Conservation (phyloP, 2,329 filamentous ascomycete species). For the Colletotrichum zoysiae region DNA sequence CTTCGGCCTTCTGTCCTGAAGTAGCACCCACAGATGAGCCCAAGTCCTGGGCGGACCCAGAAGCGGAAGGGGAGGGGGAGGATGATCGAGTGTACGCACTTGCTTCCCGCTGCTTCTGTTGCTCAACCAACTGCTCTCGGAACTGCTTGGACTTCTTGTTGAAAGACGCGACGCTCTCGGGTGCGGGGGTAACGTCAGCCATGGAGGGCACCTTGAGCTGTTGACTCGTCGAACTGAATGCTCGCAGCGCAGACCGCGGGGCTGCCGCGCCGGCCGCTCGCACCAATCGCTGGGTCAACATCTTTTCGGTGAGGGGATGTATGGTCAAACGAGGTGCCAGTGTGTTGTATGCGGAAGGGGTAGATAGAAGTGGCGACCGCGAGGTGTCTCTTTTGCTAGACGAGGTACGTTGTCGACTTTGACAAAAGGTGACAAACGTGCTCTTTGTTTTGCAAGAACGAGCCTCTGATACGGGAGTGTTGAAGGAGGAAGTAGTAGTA, state of each 20-base stretch:
- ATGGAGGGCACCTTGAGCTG: conserved; percentile 76
- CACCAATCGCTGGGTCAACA: conserved; percentile 65
- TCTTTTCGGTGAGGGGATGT: conserved; percentile 50
- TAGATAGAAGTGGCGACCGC: conserved; percentile 25
- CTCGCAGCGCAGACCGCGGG: conserved; percentile 63
- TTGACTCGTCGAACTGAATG: conserved; percentile 68
- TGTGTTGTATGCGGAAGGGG: conserved; percentile 5
- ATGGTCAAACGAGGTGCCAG: conserved; percentile 24
- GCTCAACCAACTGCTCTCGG: conserved; percentile 82
- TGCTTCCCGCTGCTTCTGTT: conserved; percentile 86
- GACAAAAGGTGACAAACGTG: conserved; percentile 32
- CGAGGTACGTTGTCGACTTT: conserved; percentile 20
- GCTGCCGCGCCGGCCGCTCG: conserved; percentile 58
- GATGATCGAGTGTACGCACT: conserved; percentile 70
- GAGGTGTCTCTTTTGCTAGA: conserved; percentile 34
- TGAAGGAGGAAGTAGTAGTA: conserved; percentile 23
- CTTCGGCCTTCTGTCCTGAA: conserved; percentile 69
- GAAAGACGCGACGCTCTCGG: conserved; percentile 80
- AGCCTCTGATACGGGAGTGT: conserved; percentile 35
- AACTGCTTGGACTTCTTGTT: conserved; percentile 87
- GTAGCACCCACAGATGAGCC: conserved; percentile 74
- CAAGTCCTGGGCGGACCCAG: conserved; percentile 60
- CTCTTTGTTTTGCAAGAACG: conserved; percentile 41
- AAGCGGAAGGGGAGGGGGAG: conserved; percentile 53
- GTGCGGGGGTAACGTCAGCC: conserved; percentile 79